phyloP scores from a whole-genome alignment of 1,284 basidiomycete species.

The Melanopsichium pennsylvanicum region DNA sequence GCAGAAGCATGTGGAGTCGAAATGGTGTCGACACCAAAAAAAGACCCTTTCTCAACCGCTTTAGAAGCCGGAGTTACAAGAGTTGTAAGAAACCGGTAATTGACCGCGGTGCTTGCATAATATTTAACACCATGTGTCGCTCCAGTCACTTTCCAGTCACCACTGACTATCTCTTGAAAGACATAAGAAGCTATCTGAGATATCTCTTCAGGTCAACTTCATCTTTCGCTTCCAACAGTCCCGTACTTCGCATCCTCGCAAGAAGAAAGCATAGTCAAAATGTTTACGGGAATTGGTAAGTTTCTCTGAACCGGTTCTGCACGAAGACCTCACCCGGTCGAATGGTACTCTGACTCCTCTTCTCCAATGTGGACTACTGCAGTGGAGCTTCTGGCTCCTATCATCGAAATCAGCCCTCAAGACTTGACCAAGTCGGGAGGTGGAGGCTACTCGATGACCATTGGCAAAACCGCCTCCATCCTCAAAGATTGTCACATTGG shows the following conservation, averaged over 20 bases:
- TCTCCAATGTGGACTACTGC: background rate
- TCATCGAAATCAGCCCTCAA: conserved; percentile 70
- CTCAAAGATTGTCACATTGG: conserved; percentile 90
- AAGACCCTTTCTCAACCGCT: no score
- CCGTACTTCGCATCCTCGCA: background rate
- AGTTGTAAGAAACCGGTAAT: background rate
- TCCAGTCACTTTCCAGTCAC: background rate
- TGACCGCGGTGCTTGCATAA: conserved; percentile 31
- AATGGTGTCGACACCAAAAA: no score
- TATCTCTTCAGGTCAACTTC: no score
- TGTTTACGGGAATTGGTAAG: conserved; percentile 61
- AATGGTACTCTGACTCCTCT: no score
- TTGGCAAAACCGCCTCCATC: conserved; percentile 77
- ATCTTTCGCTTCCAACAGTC: no score
- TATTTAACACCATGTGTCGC: background rate
- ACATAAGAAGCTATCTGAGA: background rate
- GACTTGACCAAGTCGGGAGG: conserved; percentile 72
- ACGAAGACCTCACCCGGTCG: no score
- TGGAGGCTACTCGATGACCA: conserved; percentile 81
- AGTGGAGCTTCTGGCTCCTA: conserved; percentile 78
- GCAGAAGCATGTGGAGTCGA: conserved; percentile 22
- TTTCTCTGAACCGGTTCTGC: no score
- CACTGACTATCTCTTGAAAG: background rate
- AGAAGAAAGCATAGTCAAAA: no score
- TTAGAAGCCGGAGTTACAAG: conserved; percentile 16